Conservation (phyloP, 495 filamentous ascomycete species). For the Rhizodiscina lignyota region DNA sequence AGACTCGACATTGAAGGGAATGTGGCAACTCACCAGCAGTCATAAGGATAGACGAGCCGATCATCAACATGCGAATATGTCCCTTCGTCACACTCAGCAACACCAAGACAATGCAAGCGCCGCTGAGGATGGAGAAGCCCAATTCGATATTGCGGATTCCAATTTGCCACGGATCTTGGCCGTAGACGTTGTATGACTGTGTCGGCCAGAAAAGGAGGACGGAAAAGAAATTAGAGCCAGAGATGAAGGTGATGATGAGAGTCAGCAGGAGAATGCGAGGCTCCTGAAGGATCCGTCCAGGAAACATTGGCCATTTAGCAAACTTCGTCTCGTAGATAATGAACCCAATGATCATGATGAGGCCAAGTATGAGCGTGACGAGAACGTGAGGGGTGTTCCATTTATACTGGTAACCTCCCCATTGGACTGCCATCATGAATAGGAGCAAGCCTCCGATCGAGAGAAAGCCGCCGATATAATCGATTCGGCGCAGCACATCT, state of each 20-base stretch:
- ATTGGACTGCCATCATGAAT: constrained; percentile 48
- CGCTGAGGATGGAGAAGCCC: constrained; percentile 43
- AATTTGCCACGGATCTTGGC: constrained; percentile 48
- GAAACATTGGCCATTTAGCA: constrained; percentile 50
- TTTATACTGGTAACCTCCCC: constrained; percentile 49
- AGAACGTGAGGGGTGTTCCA: constrained; percentile 44
- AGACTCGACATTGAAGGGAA: too few species aligned
- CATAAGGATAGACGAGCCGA: constrained; percentile 46
- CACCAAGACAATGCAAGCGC: constrained; percentile 44
- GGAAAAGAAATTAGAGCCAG: constrained; percentile 60
- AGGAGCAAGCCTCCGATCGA: constrained; percentile 46
- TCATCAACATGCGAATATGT: constrained; percentile 45
- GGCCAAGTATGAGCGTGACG: constrained; percentile 39
- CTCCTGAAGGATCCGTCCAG: constrained; percentile 41
- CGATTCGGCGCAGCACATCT: constrained; percentile 39
- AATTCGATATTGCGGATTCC: constrained; percentile 51
- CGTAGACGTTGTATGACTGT: constrained; percentile 59
- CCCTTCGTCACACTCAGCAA: constrained; percentile 44
- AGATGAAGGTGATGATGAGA: constrained; percentile 56
- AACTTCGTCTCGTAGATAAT: constrained; percentile 43
- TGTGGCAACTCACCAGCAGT: constrained; percentile 31
- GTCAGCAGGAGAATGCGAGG: constrained; percentile 46
- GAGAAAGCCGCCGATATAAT: constrained; percentile 49
- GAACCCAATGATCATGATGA: constrained; percentile 35
- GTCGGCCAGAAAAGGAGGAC: constrained; percentile 61